Percentiles rank a stretch among this genome's conserved stretches.
Evolutionary conservation across 1,284 basidiomycete genomes (phyloP).

Genomic region (Rhodotorula sp.): DNA sequence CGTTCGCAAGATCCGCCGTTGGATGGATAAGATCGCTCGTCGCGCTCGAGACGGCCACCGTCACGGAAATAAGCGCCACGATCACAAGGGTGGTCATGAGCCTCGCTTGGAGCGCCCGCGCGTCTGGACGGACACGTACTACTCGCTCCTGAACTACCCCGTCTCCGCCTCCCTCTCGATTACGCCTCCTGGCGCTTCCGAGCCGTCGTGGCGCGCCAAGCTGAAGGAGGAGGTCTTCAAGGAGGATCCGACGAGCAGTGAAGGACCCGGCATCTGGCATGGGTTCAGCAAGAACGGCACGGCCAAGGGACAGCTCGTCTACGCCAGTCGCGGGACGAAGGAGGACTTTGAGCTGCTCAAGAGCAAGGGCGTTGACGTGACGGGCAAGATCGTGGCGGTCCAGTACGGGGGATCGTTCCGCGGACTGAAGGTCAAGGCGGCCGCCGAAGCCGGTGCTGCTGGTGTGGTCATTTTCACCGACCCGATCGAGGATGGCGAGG

Average conservation of each 20-base stretch:
- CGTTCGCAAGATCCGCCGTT: too few species aligned
- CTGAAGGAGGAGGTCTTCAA: conserved; percentile 50
- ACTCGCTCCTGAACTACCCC: conserved; percentile 55
- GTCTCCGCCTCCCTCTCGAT: conserved; percentile 30
- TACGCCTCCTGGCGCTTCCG: conserved; percentile 48
- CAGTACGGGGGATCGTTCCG: conserved; percentile 77
- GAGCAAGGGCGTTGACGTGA: conserved; percentile 61
- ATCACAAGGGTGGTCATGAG: not conserved
- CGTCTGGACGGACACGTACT: conserved; percentile 79
- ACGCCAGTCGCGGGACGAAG: conserved; percentile 76
- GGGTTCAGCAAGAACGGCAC: conserved; percentile 49
- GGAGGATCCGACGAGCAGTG: conserved; percentile 51
- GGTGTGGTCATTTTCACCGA: conserved; percentile 77
- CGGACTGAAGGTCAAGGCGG: conserved; percentile 78
- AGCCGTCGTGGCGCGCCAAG: conserved; percentile 60
- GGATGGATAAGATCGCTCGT: too few species aligned
- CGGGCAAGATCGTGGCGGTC: conserved; percentile 75
- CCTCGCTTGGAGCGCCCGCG: conserved; percentile 49
- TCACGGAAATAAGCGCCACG: not conserved
- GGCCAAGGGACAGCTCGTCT: conserved; percentile 64
- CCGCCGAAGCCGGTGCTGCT: conserved; percentile 72
- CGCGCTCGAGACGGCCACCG: too few species aligned
- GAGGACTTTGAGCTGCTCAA: conserved; percentile 69
- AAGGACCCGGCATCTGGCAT: conserved; percentile 50
- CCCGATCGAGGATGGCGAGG: conserved; percentile 79